These are phyloP conservation scores for Talaromyces sp. DNA, from an alignment of 2,329 filamentous ascomycete genomes.

Conservation along the genomic window DNA sequence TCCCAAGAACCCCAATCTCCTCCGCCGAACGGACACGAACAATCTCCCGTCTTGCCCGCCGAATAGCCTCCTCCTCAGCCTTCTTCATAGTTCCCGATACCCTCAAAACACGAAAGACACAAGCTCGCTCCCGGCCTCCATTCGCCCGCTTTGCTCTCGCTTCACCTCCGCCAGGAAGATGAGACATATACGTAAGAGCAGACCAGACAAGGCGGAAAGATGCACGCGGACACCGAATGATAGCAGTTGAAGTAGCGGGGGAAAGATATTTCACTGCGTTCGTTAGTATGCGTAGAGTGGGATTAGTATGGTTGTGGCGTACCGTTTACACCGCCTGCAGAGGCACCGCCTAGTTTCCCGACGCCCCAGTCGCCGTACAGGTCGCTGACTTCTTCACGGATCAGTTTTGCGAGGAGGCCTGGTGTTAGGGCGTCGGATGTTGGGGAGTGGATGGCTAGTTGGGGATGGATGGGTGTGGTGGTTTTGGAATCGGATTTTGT, in stretches of 20 bases:
- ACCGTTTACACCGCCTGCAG: constrained; percentile 72
- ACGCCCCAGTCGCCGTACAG: constrained; percentile 89
- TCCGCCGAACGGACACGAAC: constrained; percentile 63
- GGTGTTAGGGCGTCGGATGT: constrained; percentile 72
- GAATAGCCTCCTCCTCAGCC: constrained; percentile 85
- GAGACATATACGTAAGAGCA: constrained; percentile 77
- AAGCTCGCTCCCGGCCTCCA: constrained; percentile 48
- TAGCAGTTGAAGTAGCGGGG: constrained; percentile 88
- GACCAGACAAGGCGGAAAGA: constrained; percentile 91
- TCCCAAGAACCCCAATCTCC: constrained; percentile 48
- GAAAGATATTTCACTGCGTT: constrained; percentile 85
- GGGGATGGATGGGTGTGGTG: constrained; percentile 50
- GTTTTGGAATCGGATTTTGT: constrained; percentile 22
- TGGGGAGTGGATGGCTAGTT: constrained; percentile 76
- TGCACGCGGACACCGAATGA: constrained; percentile 78
- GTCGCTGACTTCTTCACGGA: constrained; percentile 69
- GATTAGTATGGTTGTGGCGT: constrained; percentile 30
- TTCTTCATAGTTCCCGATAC: constrained; percentile 94
- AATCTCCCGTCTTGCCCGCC: constrained; percentile 72
- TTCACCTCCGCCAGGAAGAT: constrained; percentile 55
- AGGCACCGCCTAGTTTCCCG: constrained; percentile 59
- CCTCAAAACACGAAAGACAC: constrained; percentile 80
- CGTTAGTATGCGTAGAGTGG: too few relatives aligned
- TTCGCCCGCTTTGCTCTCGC: constrained; percentile 22
- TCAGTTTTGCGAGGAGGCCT: constrained; percentile 65